phyloP scores from a whole-genome alignment of 345 rosid species.

The Euphorbia pulcherrima region DNA sequence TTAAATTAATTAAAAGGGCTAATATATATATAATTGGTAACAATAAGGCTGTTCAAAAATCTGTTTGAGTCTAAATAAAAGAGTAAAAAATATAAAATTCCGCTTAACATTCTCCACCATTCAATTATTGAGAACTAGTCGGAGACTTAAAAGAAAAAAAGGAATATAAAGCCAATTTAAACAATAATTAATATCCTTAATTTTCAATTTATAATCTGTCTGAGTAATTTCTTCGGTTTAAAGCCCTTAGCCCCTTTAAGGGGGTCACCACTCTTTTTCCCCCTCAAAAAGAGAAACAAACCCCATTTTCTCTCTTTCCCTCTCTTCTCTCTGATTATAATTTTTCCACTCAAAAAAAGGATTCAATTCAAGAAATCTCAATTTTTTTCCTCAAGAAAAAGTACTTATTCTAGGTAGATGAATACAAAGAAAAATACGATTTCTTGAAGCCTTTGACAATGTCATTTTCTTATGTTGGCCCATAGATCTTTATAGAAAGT shows the following conservation, averaged over 20 bases:
- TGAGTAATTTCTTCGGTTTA: not conserved
- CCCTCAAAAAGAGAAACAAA: not conserved
- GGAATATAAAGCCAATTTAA: not conserved
- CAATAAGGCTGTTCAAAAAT: not conserved
- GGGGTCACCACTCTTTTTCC: constrained; percentile 8
- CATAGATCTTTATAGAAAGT: not conserved
- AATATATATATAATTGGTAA: too few species aligned
- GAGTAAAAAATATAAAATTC: not conserved
- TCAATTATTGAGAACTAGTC: not conserved
- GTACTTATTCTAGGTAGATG: not conserved
- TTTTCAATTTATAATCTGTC: not conserved
- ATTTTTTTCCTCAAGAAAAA: not conserved
- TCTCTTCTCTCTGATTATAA: not conserved
- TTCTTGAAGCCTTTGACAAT: not conserved
- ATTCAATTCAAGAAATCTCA: constrained; percentile 2
- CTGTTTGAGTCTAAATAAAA: not conserved
- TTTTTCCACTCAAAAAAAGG: not conserved
- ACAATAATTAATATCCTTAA: not conserved
- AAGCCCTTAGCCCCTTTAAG: constrained; percentile 1
- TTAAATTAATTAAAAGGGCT: too few species aligned
- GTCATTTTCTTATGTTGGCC: not conserved
- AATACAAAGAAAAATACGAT: not conserved
- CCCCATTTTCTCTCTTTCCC: not conserved
- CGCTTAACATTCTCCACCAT: constrained; percentile 1
- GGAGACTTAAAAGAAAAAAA: not conserved